Conservation (phyloP, 2,329 filamentous ascomycete species). For the Neurospora sp. region DNA sequence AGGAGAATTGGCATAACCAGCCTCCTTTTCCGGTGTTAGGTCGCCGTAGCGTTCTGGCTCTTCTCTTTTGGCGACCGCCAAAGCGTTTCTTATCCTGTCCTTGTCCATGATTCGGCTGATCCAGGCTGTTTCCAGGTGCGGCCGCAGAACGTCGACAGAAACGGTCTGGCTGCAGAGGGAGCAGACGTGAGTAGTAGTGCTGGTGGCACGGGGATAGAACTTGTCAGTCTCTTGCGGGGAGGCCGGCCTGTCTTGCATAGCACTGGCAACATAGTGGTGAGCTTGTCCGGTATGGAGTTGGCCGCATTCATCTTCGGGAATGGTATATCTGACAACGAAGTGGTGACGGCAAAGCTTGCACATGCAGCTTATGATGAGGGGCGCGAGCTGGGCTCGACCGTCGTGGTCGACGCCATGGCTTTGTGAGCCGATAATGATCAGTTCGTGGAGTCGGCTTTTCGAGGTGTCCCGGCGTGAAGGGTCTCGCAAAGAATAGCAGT, state of each 20-base stretch:
- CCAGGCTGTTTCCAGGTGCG: slow-evolving; percentile 35
- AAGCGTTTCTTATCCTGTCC: slow-evolving; percentile 31
- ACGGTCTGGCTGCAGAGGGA: slow-evolving; percentile 34
- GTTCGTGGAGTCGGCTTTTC: slow-evolving; percentile 10
- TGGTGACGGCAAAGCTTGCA: slow-evolving; percentile 25
- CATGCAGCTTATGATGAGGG: slow-evolving; percentile 18
- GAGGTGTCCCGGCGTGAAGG: slow-evolving; percentile 4
- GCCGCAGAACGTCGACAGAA: slow-evolving; percentile 38
- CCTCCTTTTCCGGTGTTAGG: slow-evolving; percentile 20
- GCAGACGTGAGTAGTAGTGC: slow-evolving; percentile 24
- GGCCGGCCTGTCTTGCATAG: neutral
- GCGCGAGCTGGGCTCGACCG: neutral
- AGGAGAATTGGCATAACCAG: slow-evolving; percentile 31
- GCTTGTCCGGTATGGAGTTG: slow-evolving; percentile 7
- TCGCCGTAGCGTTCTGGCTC: slow-evolving; percentile 41
- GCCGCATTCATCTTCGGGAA: neutral
- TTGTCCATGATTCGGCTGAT: slow-evolving; percentile 36
- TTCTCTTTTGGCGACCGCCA: slow-evolving; percentile 19
- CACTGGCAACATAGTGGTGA: slow-evolving; percentile 18
- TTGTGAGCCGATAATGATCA: slow-evolving; percentile 13
- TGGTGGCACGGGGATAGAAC: slow-evolving; percentile 29
- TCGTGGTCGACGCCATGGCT: slow-evolving; percentile 8
- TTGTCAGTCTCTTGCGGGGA: slow-evolving; percentile 8
- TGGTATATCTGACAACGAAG: slow-evolving; percentile 21
- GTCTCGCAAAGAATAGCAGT: slow-evolving; percentile 9